These are phyloP conservation scores for Samsoniella hepiali DNA, from an alignment of 2,329 filamentous ascomycete genomes.

Conservation along the genomic window DNA sequence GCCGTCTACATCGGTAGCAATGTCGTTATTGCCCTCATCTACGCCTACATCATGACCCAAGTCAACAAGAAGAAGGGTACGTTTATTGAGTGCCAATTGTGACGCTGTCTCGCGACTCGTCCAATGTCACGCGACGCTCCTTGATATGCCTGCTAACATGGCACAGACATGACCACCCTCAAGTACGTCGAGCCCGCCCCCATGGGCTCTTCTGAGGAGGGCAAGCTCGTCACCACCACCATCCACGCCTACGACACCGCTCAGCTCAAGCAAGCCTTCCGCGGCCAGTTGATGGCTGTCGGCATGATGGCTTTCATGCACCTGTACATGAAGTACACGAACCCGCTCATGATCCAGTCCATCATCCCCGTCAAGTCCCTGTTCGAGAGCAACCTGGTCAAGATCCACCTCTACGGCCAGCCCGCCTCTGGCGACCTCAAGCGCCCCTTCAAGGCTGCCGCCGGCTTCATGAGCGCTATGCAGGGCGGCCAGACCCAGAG, in stretches of 20 bases:
- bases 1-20: slow-evolving; percentile 60
- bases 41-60: slow-evolving; percentile 77
- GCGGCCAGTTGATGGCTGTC: slow-evolving; percentile 90
- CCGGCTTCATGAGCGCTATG: slow-evolving; percentile 78
- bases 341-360: slow-evolving; percentile 96
- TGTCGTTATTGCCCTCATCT: slow-evolving; percentile 77
- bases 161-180: slow-evolving; percentile 84
- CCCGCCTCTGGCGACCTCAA: slow-evolving; percentile 87
- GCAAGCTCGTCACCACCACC: slow-evolving; percentile 94
- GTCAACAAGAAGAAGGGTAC: slow-evolving; percentile 98
- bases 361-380: slow-evolving; percentile 97
- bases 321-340: slow-evolving; percentile 99
- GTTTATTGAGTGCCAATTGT: slow-evolving; percentile 25
- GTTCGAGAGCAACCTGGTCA: slow-evolving; percentile 91
- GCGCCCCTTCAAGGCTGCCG: slow-evolving; percentile 87
- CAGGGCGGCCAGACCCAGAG: slow-evolving; percentile 75
- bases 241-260: slow-evolving; percentile 89
- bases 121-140: background rate
- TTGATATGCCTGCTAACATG: background rate
- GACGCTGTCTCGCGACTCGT: background rate
- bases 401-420: slow-evolving; percentile 89
- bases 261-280: slow-evolving; percentile 82
- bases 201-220: slow-evolving; percentile 90
- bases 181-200: slow-evolving; percentile 97
- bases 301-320: slow-evolving; percentile 99